phyloP scores from a whole-genome alignment of 768 basidiomycete species.

The Tulasnella sp. region DNA sequence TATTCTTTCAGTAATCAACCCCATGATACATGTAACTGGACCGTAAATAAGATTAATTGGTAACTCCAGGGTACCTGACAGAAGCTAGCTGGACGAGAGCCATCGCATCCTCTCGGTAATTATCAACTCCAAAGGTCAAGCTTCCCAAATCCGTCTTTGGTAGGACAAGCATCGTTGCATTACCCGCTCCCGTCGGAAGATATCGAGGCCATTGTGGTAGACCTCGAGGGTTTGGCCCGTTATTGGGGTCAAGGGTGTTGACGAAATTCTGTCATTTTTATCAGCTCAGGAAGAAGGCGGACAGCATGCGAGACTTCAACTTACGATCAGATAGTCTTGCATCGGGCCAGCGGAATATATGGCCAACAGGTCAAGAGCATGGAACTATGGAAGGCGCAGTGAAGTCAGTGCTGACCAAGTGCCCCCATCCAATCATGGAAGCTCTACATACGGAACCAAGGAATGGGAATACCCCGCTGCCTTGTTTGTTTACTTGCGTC shows the following conservation, averaged over 20 bases:
- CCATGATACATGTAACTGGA: neutral
- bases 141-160: neutral
- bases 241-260: constrained; percentile 2
- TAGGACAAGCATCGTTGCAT: neutral
- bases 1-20: neutral
- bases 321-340: constrained; percentile 14
- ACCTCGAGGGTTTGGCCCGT: neutral
- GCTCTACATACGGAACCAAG: constrained; percentile 1
- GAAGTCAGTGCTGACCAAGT: neutral
- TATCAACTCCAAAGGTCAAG: neutral
- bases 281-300: neutral
- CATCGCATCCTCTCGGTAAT: neutral
- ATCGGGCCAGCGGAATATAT: neutral
- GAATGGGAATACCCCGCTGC: neutral
- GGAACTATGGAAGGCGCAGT: neutral
- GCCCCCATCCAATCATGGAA: neutral
- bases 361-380: neutral
- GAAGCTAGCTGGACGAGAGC: neutral
- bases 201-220: neutral
- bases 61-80: neutral
- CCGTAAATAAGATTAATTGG: neutral
- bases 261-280: neutral
- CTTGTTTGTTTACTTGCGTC: neutral
- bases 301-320: neutral
- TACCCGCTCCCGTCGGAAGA: neutral